Conservation (phyloP, 1,139 yeast species). For the Pichia sp. region DNA sequence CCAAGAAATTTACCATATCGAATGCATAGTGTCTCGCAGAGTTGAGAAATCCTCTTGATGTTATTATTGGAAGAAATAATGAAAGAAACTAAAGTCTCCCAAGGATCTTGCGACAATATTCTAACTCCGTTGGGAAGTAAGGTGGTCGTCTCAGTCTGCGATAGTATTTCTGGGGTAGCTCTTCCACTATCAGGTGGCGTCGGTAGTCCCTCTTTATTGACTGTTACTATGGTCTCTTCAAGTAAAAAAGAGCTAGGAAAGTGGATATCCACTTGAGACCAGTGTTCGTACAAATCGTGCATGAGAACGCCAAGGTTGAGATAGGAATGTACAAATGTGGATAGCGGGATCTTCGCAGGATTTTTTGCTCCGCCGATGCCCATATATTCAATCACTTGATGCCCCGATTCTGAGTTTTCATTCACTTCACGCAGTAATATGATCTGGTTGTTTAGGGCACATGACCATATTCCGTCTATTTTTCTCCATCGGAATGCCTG, state of each 20-base stretch:
- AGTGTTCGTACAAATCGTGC: slow-evolving; percentile 48
- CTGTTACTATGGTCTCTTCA: neutral
- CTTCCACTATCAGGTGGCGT: slow-evolving; percentile 12
- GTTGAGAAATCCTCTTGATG: slow-evolving; percentile 85
- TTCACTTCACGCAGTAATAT: slow-evolving; percentile 39
- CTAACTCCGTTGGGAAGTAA: slow-evolving; percentile 58
- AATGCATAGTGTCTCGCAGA: slow-evolving; percentile 78
- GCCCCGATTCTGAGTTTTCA: slow-evolving; percentile 21
- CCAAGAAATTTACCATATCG: slow-evolving; percentile 66
- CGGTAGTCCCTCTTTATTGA: slow-evolving; percentile 16
- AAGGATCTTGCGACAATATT: slow-evolving; percentile 87
- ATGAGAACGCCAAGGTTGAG: slow-evolving; percentile 61
- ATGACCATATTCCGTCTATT: slow-evolving; percentile 56
- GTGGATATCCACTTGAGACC: slow-evolving; percentile 56
- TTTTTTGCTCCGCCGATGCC: slow-evolving; percentile 29
- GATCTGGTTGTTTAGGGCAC: slow-evolving; percentile 46
- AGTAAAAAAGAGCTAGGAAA: slow-evolving; percentile 32
- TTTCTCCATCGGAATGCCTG: slow-evolving; percentile 78
- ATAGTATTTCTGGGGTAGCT: slow-evolving; percentile 19
- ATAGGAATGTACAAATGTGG: slow-evolving; percentile 39
- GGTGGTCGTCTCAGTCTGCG: neutral
- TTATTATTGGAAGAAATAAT: slow-evolving; percentile 96
- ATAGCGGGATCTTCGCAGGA: slow-evolving; percentile 25
- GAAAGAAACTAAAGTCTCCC: slow-evolving; percentile 89
- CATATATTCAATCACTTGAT: slow-evolving; percentile 8